Evolutionary conservation across 2,329 filamentous ascomycete genomes (phyloP).

Genomic region (Arthroderma uncinatum): DNA sequence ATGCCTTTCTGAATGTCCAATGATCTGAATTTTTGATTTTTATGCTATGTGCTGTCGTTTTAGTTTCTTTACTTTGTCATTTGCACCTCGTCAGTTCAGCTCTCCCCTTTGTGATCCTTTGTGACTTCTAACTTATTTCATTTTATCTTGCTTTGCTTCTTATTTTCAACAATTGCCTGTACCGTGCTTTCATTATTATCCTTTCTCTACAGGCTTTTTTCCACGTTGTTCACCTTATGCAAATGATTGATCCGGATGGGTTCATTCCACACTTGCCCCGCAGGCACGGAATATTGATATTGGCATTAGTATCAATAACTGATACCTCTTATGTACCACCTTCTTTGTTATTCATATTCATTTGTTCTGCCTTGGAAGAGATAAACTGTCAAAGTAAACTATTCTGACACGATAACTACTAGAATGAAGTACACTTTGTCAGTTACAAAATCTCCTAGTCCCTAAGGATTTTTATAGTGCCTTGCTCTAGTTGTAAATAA

Average conservation of each 20-base stretch:
- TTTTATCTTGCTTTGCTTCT: background rate
- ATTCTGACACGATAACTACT: background rate
- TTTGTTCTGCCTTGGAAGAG: background rate
- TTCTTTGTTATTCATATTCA: background rate
- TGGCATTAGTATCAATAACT: background rate
- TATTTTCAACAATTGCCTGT: background rate
- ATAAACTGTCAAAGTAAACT: background rate
- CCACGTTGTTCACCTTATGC: background rate
- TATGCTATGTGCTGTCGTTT: background rate
- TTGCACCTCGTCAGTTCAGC: background rate
- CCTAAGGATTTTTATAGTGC: no score
- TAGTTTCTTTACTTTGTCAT: background rate
- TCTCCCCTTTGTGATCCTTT: background rate
- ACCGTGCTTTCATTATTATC: background rate
- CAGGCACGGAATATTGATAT: background rate
- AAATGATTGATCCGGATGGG: no score
- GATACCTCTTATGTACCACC: background rate
- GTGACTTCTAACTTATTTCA: background rate
- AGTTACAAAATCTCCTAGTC: no score
- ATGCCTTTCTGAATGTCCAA: constrained; percentile 2
- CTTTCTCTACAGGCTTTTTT: background rate
- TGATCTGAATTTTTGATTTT: background rate
- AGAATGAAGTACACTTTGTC: background rate
- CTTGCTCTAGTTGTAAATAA: no score
- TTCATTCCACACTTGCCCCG: background rate